A percentile compares a stretch with the other conserved stretches of the same genome.
Evolutionary conservation across 2,329 filamentous ascomycete genomes (phyloP).

Genomic region (Botrytis cinerea): DNA sequence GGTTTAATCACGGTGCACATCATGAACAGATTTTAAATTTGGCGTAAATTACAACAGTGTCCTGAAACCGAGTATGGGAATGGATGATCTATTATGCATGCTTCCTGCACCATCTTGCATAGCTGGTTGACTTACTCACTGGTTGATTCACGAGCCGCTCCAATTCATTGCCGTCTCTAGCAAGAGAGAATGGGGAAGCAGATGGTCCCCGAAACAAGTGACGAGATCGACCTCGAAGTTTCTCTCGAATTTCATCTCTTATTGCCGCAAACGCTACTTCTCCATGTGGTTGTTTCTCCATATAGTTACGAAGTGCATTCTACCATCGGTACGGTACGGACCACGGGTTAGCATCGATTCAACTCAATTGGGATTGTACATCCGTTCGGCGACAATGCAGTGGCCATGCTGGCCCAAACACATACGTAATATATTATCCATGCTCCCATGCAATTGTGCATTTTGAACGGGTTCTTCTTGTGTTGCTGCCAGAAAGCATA

Average conservation of each 20-base stretch:
- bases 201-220: not conserved
- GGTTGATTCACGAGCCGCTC: not conserved
- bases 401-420: not conserved
- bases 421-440: conserved; percentile 14
- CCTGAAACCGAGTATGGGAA: not conserved
- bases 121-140: not conserved
- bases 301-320: not conserved
- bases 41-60: not conserved
- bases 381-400: not conserved
- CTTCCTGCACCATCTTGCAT: not conserved
- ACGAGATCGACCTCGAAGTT: not conserved
- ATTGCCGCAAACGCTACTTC: not conserved
- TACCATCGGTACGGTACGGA: not conserved
- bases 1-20: conserved; percentile 14
- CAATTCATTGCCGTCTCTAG: not conserved
- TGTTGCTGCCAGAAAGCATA: not conserved
- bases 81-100: not conserved
- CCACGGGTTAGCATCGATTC: not conserved
- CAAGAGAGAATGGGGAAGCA: not conserved
- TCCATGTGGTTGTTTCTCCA: not conserved
- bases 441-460: conserved; percentile 5
- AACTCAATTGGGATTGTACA: conserved; percentile 10
- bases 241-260: conserved; percentile 2
- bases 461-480: not conserved
- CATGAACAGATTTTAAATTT: not conserved